Evolutionary conservation across 192 early-diverging fungal genomes (phyloP).

Genomic region (Coemansia reversa): DNA sequence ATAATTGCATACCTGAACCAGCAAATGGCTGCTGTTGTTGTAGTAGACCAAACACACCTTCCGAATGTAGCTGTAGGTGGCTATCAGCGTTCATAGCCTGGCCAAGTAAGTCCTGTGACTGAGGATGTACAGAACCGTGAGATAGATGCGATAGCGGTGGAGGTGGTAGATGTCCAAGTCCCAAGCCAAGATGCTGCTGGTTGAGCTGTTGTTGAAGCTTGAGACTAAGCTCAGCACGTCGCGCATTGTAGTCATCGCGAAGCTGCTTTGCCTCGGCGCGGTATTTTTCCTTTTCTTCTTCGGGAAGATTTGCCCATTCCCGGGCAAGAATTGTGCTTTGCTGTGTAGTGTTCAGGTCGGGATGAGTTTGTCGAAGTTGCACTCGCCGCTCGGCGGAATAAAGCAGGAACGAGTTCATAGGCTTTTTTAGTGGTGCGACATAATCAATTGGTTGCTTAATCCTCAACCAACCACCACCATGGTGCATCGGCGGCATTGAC

Average conservation of each 20-base stretch:
- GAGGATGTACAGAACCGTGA: constrained; percentile 21
- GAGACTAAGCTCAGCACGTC: constrained; percentile 59
- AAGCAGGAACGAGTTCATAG: constrained; percentile 68
- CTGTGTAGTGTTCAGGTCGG: constrained; percentile 60
- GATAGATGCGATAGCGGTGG: constrained; percentile 8
- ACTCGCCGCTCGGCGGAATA: constrained; percentile 67
- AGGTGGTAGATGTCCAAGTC: constrained; percentile 23
- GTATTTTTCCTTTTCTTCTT: constrained; percentile 59
- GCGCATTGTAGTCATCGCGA: constrained; percentile 60
- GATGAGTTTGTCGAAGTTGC: constrained; percentile 60
- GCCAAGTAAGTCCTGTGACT: constrained; percentile 26
- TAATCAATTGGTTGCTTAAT: constrained; percentile 54
- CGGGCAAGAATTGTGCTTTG: constrained; percentile 67
- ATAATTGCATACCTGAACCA: constrained; percentile 12
- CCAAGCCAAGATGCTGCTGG: constrained; percentile 52
- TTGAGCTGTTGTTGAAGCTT: constrained; percentile 56
- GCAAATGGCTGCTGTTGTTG: constrained; percentile 19
- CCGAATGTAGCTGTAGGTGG: constrained; percentile 15
- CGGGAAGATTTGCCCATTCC: constrained; percentile 62
- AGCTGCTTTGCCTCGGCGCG: constrained; percentile 59
- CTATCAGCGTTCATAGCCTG: constrained; percentile 3
- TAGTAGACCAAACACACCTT: constrained; percentile 22
- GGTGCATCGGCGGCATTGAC: constrained; percentile 32
- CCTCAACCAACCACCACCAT: constrained; percentile 36
- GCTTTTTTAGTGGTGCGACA: constrained; percentile 59